Percentiles rank a stretch among this genome's conserved stretches.
phyloP scores from a whole-genome alignment of 2,329 filamentous ascomycete species.

The Fusarium sp. region DNA sequence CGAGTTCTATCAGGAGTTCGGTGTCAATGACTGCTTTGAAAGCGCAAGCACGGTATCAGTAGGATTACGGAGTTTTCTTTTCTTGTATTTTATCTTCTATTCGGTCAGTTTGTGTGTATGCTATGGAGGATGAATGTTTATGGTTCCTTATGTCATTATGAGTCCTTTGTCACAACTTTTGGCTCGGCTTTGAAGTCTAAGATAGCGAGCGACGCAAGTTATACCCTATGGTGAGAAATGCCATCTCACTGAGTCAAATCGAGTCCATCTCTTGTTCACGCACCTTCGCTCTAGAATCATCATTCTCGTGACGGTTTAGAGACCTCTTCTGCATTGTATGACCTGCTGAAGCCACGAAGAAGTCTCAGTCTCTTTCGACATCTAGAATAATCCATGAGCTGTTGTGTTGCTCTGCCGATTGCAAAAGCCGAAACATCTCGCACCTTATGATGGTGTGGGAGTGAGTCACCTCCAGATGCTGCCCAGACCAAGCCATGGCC shows the following conservation, averaged over 20 bases:
- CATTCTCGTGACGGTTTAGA: fast-evolving
- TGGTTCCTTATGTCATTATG: neutral
- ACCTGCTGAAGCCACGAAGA: fast-evolving
- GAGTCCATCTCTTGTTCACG: neutral
- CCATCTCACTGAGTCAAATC: neutral
- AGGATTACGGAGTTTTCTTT: neutral
- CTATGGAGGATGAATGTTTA: neutral
- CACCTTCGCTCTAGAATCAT: neutral
- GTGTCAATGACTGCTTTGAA: slow-evolving; percentile 32
- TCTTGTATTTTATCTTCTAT: neutral
- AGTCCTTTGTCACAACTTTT: neutral
- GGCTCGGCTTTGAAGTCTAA: neutral
- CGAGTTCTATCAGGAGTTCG: slow-evolving; percentile 42
- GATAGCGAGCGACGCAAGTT: neutral
- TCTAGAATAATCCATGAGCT: neutral
- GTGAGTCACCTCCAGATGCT: neutral
- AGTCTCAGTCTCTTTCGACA: fast-evolving
- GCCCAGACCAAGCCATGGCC: neutral
- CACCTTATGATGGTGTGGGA: too few species aligned
- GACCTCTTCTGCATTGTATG: fast-evolving
- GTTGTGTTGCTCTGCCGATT: fast-evolving
- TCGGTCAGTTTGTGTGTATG: neutral
- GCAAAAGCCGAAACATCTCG: neutral
- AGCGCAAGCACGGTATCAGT: neutral
- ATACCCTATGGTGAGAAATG: slow-evolving; percentile 14